Evolutionary conservation across 176 grass and related monocot species (phyloP), one percentile per base, ranked within the genome.

Genomic region (Aegilops tauschii): DNA sequence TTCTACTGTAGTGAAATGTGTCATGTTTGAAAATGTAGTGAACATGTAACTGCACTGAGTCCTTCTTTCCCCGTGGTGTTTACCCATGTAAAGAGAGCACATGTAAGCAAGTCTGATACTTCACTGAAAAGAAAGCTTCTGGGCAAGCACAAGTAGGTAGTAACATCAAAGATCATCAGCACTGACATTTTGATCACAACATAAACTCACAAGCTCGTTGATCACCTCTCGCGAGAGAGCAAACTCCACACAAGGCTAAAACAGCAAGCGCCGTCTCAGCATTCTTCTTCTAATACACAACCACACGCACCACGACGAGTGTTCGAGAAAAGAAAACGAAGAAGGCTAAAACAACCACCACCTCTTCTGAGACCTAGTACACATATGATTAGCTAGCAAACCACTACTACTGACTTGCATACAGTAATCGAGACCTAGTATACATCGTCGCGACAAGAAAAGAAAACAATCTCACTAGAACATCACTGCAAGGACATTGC

Each of bases 21-120:
- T 3, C 56, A 59, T 59, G 71, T 45, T 28, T 73, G 23, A 49
- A 74, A 74, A 4, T 80, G 76, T 87, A 76, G 80, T 34, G 35
- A 69, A 10, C 49, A 39, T 74, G 47, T 69, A 82, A 52, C 9
- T 76, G 61, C 75, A 73, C 1, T 29, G 25, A 73, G 44, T 16
- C 27, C n/a, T 66, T 45, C 45, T 28, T 9, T 50, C 16, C 36
- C 61, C 27, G 8, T 81, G 5, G 5, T 52, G 73, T 84, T 80
- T 63, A 79, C 23, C 58, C 14, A 62, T 81, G 21, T 56, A 75
- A 37, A 61, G 37, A 61, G 37, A 39, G 59, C 14, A 29, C 74
- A 67, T 12, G 61, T 11, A 73, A 86, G 61, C 7, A 73, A 86
- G 64, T 37, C 25, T 80, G 80, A 86, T 82, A 72, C 72, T 64